phyloP scores from a whole-genome alignment of 2,329 filamentous ascomycete species.

The Lecanoromycetidae sp. region DNA sequence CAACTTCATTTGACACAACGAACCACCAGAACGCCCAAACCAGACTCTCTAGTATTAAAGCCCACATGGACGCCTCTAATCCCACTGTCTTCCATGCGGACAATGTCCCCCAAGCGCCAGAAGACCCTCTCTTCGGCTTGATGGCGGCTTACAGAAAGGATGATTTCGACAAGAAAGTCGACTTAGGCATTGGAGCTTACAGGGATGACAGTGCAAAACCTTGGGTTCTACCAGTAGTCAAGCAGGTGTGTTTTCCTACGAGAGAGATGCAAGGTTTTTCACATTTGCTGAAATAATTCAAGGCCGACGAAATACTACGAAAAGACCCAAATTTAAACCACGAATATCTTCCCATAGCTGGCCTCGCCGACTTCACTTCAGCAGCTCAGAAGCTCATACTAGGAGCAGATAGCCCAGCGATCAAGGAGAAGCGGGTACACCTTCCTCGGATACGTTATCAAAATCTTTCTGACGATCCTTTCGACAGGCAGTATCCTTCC shows the following conservation, averaged over 20 bases:
- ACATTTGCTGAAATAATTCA: too few relatives aligned
- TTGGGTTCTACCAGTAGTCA: slow-evolving; percentile 92
- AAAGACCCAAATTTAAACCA: slow-evolving; percentile 87
- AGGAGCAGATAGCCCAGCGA: slow-evolving; percentile 64
- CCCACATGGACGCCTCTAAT: slow-evolving; percentile 14
- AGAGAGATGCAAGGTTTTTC: too few relatives aligned
- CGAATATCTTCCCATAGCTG: slow-evolving; percentile 95
- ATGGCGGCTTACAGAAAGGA: slow-evolving; percentile 82
- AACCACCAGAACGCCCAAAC: too few relatives aligned
- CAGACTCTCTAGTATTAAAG: slow-evolving; percentile 5
- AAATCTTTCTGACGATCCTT: neutral
- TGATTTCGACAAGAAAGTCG: slow-evolving; percentile 65
- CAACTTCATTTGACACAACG: too few relatives aligned
- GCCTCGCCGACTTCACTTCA: slow-evolving; percentile 69
- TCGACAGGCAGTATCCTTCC: slow-evolving; percentile 35
- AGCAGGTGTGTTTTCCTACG: slow-evolving; percentile 60
- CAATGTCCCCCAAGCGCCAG: slow-evolving; percentile 75
- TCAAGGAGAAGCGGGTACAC: slow-evolving; percentile 65
- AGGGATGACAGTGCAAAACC: slow-evolving; percentile 91
- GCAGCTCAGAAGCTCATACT: slow-evolving; percentile 88
- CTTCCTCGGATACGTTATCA: slow-evolving; percentile 13
- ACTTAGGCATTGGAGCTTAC: slow-evolving; percentile 91
- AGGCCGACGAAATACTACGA: slow-evolving; percentile 85
- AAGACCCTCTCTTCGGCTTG: slow-evolving; percentile 88
- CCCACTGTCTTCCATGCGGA: slow-evolving; percentile 62